Evolutionary conservation across 2,329 filamentous ascomycete species (phyloP), one percentile per base, ranked within the genome.

Genomic region (Colletotrichum shisoi): DNA sequence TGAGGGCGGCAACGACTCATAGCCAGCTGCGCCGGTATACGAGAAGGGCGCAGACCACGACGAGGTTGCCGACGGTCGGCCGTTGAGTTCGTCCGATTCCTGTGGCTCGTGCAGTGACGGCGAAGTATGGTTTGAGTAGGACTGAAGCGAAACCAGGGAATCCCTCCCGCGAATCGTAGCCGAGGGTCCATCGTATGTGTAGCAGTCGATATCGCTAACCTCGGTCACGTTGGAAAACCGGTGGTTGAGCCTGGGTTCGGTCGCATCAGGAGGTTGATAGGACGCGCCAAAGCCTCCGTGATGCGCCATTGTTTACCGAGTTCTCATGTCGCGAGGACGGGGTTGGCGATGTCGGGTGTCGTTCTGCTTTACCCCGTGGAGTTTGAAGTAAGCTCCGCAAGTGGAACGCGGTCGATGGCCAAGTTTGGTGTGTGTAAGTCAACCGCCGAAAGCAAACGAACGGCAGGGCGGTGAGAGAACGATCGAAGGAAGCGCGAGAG

Each of bases 131-230:
- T 71, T 69, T 1, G 80, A 77, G 45, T 72, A 69, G 4, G 80
- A 78, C 57, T 77, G 75, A n/a, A 81, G 71, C 4, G 80, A 81
- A 19, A 78, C 76, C 59, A 81, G 73, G 15, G 80, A 79, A 58
- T 78, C 77, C 21, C 76, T 77, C 15, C 74, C 75, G 8, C 76
- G 75, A 37, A 79, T 67, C 5, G 74, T 67, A 46, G 70, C 52
- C 42, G 70, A 42, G 13, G 69, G 64, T 8, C 66, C 68, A 24
- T 78, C 73, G 68, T 77, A 74, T 7, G 72, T 71, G 59, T 68
- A 71, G 42, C 72, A 65, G 31, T 73, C 71, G 57, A 67, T 56
- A 63, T 75, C 76, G 65, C 69, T 74, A 62, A 75, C 71, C n/a
- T 77, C 71, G 39, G 77, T 76, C 67, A 78, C 64, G 69, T 71